Base-by-base conservation (phyloP, 1,284 basidiomycete species). In the Trichosporon asahii region DNA sequence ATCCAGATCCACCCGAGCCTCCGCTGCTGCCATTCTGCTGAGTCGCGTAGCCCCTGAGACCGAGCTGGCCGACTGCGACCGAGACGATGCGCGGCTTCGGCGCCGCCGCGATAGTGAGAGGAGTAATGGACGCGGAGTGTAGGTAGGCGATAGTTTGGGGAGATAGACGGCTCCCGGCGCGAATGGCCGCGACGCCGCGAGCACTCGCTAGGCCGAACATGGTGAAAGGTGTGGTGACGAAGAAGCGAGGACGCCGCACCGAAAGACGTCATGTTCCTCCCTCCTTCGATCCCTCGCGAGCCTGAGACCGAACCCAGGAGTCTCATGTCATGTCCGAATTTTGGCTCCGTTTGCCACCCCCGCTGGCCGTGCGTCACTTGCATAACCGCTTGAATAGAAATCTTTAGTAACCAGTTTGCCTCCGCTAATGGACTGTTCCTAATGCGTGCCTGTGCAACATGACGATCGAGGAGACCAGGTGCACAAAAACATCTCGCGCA, bases 261-360 rank as follows among this genome's bases (percentile, higher is more conserved):
- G 15, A 15, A 18, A 60, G 57, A 61, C 57, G 57, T 61, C 57
- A 61, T 61, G 57, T 61, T 29, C 55, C 1, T 27, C 27, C n/a
- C n/a, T n/a, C n/a, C n/a, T n/a, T n/a, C 12, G 55, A 29, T 23
- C 27, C 12, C 25, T 25, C 9, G 35, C 35, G 35, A 14, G 35
- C 35, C 35, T 37, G 35, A 37, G 35, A 37, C 35, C 35, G 35
- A 37, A 37, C 11, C n/a, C n/a, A n/a, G n/a, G n/a, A n/a, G n/a
- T n/a, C 35, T 37, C 53, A 25, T 14, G 53, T 27, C 23, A 55
- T 23, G 53, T 25, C 21, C 49, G 23, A n/a, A 18, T 61, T 61
- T 61, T 61, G 57, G 57, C 27, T n/a, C 57, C 57, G 57, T 61
- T 61, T 31, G 57, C 57, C 57, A 61, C 57, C 44, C 44, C 21